Conservation (phyloP, 2,329 filamentous ascomycete genomes). For the Cytospora piceicola region DNA sequence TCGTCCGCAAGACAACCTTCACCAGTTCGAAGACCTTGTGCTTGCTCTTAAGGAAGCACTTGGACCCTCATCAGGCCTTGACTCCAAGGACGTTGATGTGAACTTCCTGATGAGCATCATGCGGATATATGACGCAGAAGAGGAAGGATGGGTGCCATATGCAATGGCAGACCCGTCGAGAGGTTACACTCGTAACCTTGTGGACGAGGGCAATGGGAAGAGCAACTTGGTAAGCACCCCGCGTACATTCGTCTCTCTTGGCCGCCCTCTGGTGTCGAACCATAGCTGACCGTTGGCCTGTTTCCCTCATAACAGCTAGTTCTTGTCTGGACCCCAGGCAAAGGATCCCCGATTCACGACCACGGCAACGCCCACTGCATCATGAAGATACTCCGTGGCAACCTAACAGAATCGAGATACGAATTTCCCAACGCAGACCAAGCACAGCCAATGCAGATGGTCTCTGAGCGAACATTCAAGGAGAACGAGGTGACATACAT, state of each 20-base stretch:
- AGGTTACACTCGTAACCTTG: constrained; percentile 84
- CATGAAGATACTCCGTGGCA: constrained; percentile 85
- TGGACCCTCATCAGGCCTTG: constrained; percentile 79
- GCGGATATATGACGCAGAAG: constrained; percentile 70
- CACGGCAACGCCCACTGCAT: constrained; percentile 88
- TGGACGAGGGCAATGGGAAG: constrained; percentile 81
- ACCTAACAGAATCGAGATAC: constrained; percentile 80
- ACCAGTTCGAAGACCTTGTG: constrained; percentile 71
- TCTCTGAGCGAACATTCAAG: constrained; percentile 68
- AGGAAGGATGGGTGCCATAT: constrained; percentile 74
- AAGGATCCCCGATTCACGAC: constrained; percentile 85
- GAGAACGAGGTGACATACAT: constrained; percentile 85
- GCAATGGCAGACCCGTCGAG: constrained; percentile 71
- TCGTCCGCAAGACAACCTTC: constrained; percentile 21
- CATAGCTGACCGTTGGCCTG: constrained; percentile 30
- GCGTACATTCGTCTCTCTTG: not conserved
- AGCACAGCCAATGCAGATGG: constrained; percentile 61
- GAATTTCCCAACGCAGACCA: constrained; percentile 64
- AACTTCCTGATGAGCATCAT: constrained; percentile 72
- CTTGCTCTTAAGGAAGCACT: constrained; percentile 73
- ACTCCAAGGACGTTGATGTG: constrained; percentile 80
- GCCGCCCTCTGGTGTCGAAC: not conserved
- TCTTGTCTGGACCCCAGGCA: constrained; percentile 86
- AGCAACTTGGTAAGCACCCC: constrained; percentile 51
- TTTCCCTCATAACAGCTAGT: constrained; percentile 63